Evolutionary conservation across 2,329 filamentous ascomycete species (phyloP).

Genomic region (Cytospora chrysosperma): DNA sequence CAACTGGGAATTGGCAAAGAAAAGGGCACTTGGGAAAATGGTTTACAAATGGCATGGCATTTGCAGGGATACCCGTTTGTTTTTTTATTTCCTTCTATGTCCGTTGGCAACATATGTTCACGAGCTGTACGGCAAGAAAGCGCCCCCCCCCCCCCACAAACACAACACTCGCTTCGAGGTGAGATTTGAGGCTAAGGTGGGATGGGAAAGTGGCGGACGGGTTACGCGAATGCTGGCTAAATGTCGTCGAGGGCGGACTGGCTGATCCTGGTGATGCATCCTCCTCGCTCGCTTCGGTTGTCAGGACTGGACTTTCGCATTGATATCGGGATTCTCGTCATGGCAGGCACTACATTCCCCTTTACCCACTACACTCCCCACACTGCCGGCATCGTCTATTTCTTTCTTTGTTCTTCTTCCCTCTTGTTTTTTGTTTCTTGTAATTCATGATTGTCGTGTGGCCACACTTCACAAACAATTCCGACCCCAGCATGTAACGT

Average conservation of each 20-base stretch:
- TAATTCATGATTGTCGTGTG: slow-evolving; percentile 7
- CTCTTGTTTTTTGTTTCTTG: slow-evolving; percentile 9
- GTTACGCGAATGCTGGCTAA: slow-evolving; percentile 1
- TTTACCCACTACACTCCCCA: background rate
- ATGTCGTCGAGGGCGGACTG: slow-evolving; percentile 7
- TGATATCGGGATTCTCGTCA: background rate
- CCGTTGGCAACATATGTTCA: background rate
- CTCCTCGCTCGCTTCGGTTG: background rate
- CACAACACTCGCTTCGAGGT: slow-evolving; percentile 17
- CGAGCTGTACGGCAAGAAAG: background rate
- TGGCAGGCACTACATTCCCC: background rate
- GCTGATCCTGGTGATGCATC: slow-evolving; percentile 14
- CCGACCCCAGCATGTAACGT: background rate
- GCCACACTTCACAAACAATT: slow-evolving; percentile 4
- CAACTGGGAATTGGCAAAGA: slow-evolving; percentile 3
- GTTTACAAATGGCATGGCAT: slow-evolving; percentile 24
- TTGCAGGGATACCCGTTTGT: slow-evolving; percentile 28
- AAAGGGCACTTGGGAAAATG: slow-evolving; percentile 21
- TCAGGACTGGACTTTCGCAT: background rate
- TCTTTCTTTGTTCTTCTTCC: slow-evolving; percentile 4
- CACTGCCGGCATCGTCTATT: background rate
- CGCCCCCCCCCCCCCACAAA: background rate
- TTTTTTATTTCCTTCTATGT: slow-evolving; percentile 16
- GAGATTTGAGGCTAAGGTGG: slow-evolving; percentile 5
- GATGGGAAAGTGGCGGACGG: background rate